These are phyloP conservation scores for Trichoderma koningii DNA, from an alignment of 2,329 filamentous ascomycete genomes.

Conservation along the genomic window DNA sequence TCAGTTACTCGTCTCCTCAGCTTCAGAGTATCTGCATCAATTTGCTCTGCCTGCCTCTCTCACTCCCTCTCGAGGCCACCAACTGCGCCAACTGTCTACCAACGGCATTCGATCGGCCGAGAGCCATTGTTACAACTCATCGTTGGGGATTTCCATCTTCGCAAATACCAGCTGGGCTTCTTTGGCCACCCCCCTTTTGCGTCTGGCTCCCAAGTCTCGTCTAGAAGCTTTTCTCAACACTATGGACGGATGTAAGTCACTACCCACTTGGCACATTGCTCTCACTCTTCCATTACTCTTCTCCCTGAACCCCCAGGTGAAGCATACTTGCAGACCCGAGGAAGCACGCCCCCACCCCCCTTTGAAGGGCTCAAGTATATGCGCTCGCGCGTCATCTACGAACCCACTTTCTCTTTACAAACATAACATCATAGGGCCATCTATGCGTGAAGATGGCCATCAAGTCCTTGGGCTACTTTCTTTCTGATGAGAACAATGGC, in stretches of 20 bases:
- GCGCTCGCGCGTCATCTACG: slow-evolving; percentile 4
- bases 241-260: slow-evolving; percentile 35
- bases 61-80: not conserved
- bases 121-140: slow-evolving; percentile 10
- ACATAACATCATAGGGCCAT: not conserved
- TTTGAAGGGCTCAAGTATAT: not conserved
- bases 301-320: slow-evolving; percentile 4
- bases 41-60: too few relatives aligned
- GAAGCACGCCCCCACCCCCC: not conserved
- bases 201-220: slow-evolving; percentile 14
- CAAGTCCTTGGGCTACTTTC: not conserved
- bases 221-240: slow-evolving; percentile 9
- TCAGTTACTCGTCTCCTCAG: slow-evolving; percentile 2
- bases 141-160: slow-evolving; percentile 8
- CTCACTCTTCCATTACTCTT: slow-evolving; percentile 5
- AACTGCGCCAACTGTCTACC: slow-evolving; percentile 5
- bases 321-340: not conserved
- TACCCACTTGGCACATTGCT: slow-evolving; percentile 5
- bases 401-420: slow-evolving; percentile 10
- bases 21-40: not conserved
- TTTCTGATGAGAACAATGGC: not conserved
- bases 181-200: slow-evolving; percentile 6
- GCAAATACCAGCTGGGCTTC: slow-evolving; percentile 8
- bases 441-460: slow-evolving; percentile 1
- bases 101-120: slow-evolving; percentile 1